A percentile compares a stretch with the other conserved stretches of the same genome.
Evolutionary conservation across 331 rosid species (phyloP).

Genomic region (Spiraea crenata): DNA sequence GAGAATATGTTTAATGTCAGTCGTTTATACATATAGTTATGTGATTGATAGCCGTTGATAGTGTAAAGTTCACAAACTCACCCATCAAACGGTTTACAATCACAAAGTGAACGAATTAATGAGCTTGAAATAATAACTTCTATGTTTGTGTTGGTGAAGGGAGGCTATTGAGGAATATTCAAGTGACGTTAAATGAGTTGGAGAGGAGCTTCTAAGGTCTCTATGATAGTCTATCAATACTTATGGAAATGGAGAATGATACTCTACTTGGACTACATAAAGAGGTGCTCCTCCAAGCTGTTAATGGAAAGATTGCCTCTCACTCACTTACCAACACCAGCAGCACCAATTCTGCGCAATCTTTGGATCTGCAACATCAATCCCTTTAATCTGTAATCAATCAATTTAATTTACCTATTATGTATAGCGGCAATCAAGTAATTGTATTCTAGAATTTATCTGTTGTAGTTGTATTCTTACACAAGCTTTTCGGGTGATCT

Average conservation of each 20-base stretch:
- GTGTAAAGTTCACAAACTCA: too few relatives aligned
- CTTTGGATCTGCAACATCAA: too few relatives aligned
- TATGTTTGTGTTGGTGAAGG: constrained; percentile 8
- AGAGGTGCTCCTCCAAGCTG: constrained; percentile 31
- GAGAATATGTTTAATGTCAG: neutral
- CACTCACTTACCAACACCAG: too few relatives aligned
- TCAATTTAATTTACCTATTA: too few relatives aligned
- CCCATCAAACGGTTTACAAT: too few relatives aligned
- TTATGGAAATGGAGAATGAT: constrained; percentile 35
- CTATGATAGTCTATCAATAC: constrained; percentile 31
- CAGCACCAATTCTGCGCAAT: too few relatives aligned
- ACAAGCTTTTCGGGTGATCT: constrained; percentile 29
- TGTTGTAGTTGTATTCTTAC: too few relatives aligned
- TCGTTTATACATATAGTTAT: neutral
- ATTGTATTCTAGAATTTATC: too few relatives aligned
- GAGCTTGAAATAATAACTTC: neutral
- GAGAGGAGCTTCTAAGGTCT: constrained; percentile 23
- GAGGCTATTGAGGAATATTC: constrained; percentile 25
- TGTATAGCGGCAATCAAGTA: too few relatives aligned
- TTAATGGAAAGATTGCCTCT: too few relatives aligned
- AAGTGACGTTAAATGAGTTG: constrained; percentile 25
- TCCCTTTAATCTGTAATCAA: too few relatives aligned
- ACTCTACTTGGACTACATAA: constrained; percentile 27
- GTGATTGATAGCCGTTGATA: neutral
- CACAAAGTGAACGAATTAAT: too few relatives aligned